A percentile compares a stretch with the other conserved stretches of the same genome.
Conservation (phyloP, 2,329 filamentous ascomycete species). For the Cladosporium oxysporum region DNA sequence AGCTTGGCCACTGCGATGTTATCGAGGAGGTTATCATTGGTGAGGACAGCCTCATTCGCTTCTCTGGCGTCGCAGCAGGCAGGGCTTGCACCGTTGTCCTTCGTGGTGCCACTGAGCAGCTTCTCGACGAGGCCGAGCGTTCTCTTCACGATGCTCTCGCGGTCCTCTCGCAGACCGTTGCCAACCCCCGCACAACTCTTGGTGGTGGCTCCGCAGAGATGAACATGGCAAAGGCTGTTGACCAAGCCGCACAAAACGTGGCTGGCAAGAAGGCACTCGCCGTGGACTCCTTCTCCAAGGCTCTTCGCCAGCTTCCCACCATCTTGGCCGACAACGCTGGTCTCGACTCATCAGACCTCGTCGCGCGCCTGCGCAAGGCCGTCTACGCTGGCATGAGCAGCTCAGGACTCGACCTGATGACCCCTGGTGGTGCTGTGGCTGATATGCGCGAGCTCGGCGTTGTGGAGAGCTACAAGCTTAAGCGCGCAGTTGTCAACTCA, state of each 20-base stretch:
- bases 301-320: slow-evolving; percentile 89
- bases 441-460: slow-evolving; percentile 97
- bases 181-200: slow-evolving; percentile 89
- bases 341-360: slow-evolving; percentile 90
- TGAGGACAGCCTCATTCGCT: slow-evolving; percentile 95
- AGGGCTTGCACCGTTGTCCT: slow-evolving; percentile 96
- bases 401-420: slow-evolving; percentile 85
- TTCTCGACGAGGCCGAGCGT: slow-evolving; percentile 94
- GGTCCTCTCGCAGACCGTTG: slow-evolving; percentile 93
- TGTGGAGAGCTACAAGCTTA: slow-evolving; percentile 97
- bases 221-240: slow-evolving; percentile 98
- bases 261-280: slow-evolving; percentile 96
- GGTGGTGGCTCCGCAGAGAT: slow-evolving; percentile 97
- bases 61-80: slow-evolving; percentile 91
- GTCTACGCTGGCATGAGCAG: slow-evolving; percentile 94
- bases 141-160: slow-evolving; percentile 94
- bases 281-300: slow-evolving; percentile 84
- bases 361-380: slow-evolving; percentile 85
- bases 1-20: slow-evolving; percentile 89
- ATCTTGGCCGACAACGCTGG: slow-evolving; percentile 97
- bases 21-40: slow-evolving; percentile 99
- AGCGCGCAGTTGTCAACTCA: slow-evolving; percentile 94
- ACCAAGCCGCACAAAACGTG: slow-evolving; percentile 87
- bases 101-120: slow-evolving; percentile 92
- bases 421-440: slow-evolving; percentile 85